A percentile compares a stretch with the other conserved stretches of the same genome.
Conservation (phyloP, 805 yeast genomes). For the Tetrapisispora taiwanensis region DNA sequence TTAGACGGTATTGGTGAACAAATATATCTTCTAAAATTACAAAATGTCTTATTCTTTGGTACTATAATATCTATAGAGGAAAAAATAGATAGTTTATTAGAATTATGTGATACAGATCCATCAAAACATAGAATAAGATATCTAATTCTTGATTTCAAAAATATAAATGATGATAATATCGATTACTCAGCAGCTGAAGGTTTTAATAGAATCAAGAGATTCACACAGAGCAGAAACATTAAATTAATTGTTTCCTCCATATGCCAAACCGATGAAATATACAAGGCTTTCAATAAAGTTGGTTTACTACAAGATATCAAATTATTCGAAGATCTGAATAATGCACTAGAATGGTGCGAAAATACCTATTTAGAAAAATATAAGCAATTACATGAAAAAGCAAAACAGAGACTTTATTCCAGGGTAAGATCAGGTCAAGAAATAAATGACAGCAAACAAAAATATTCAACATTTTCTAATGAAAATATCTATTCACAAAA, state of each 20-base stretch:
- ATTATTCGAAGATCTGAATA: slow-evolving; percentile 68
- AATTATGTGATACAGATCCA: slow-evolving; percentile 33
- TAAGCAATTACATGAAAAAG: slow-evolving; percentile 26
- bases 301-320: slow-evolving; percentile 58
- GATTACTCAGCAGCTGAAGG: slow-evolving; percentile 97
- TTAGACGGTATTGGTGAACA: slow-evolving; percentile 81
- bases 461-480: not conserved
- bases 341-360: slow-evolving; percentile 95
- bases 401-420: not conserved
- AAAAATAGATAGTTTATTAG: slow-evolving; percentile 56
- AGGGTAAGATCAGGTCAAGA: not conserved
- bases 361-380: slow-evolving; percentile 57
- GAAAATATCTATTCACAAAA: not conserved
- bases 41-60: slow-evolving; percentile 89
- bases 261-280: slow-evolving; percentile 51
- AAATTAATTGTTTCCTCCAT: slow-evolving; percentile 74
- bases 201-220: slow-evolving; percentile 72
- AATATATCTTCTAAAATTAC: slow-evolving; percentile 74
- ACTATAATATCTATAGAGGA: slow-evolving; percentile 87
- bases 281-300: slow-evolving; percentile 68
- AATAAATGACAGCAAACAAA: not conserved
- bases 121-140: slow-evolving; percentile 58
- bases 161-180: slow-evolving; percentile 56
- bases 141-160: slow-evolving; percentile 73
- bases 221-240: slow-evolving; percentile 58